A percentile compares a stretch with the other conserved stretches of the same genome.
Conservation (phyloP, 1,284 basidiomycete genomes). For the Microbotryum saponariae region DNA sequence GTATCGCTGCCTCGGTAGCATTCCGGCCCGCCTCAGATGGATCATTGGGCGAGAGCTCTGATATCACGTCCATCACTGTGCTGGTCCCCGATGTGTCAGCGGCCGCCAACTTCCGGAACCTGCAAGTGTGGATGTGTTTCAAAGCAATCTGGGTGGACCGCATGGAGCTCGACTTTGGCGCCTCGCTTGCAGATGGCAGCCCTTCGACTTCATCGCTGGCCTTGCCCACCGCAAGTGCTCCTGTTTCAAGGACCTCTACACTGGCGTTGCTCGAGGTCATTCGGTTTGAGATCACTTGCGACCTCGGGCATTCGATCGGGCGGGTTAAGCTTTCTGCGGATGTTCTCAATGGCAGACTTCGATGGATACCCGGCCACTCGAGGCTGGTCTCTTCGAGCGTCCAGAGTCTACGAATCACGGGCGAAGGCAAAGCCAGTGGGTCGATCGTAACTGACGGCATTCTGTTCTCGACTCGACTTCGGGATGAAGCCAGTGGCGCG, state of each 20-base stretch:
- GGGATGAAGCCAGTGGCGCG: constrained; percentile 1
- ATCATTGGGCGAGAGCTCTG: constrained; percentile 1
- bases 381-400: neutral
- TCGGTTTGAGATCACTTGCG: constrained; percentile 1
- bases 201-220: too few species aligned
- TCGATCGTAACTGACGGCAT: neutral
- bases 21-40: constrained; percentile 40
- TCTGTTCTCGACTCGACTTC: constrained; percentile 5
- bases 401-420: constrained; percentile 1
- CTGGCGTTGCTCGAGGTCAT: neutral
- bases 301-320: constrained; percentile 15
- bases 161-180: constrained; percentile 43
- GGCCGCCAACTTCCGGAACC: constrained; percentile 62
- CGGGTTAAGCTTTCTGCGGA: constrained; percentile 3
- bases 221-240: too few species aligned
- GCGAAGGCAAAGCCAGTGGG: constrained; percentile 9
- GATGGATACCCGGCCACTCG: constrained; percentile 4
- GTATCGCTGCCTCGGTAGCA: constrained; percentile 62
- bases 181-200: neutral
- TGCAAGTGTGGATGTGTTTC: constrained; percentile 79
- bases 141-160: constrained; percentile 83
- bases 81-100: constrained; percentile 41
- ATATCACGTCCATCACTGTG: constrained; percentile 1
- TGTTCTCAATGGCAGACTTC: neutral
- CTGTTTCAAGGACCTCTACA: too few species aligned